These are phyloP conservation scores for Clonostachys rosea DNA, from an alignment of 2,329 filamentous ascomycete genomes.

Conservation along the genomic window DNA sequence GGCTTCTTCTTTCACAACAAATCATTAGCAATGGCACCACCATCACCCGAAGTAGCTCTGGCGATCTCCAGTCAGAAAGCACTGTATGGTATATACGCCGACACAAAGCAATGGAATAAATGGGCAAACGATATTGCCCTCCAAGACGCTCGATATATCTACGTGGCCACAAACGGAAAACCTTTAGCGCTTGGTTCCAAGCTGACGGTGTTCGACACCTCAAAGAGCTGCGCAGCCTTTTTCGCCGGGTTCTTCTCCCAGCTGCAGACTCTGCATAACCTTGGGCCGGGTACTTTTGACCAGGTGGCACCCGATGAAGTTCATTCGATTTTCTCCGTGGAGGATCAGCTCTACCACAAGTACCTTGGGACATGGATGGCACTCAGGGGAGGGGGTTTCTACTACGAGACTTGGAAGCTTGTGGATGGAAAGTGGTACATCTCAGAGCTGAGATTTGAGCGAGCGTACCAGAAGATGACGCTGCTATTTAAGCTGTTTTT, in stretches of 20 bases:
- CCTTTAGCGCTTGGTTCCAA: background rate
- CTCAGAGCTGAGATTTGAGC: slow-evolving; percentile 9
- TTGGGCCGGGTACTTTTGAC: slow-evolving; percentile 14
- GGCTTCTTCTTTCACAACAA: background rate
- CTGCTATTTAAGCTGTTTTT: slow-evolving; percentile 1
- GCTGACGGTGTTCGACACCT: slow-evolving; percentile 3
- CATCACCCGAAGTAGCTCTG: slow-evolving; percentile 12
- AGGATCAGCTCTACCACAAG: slow-evolving; percentile 10
- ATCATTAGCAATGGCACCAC: slow-evolving; percentile 5
- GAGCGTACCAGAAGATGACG: slow-evolving; percentile 12
- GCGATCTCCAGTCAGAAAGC: slow-evolving; percentile 17
- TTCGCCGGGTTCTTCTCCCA: slow-evolving; percentile 9
- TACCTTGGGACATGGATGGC: slow-evolving; percentile 8
- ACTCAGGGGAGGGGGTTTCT: slow-evolving; percentile 13
- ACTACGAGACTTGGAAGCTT: slow-evolving; percentile 12
- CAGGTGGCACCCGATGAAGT: slow-evolving; percentile 13
- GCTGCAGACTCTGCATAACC: slow-evolving; percentile 13
- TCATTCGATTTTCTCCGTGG: slow-evolving; percentile 12
- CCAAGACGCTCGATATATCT: slow-evolving; percentile 11
- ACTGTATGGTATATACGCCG: slow-evolving; percentile 15
- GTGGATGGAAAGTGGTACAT: slow-evolving; percentile 14
- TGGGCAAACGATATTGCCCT: slow-evolving; percentile 12
- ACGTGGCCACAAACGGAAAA: slow-evolving; percentile 5
- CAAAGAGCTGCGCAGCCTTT: slow-evolving; percentile 7
- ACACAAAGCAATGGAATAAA: slow-evolving; percentile 15